phyloP scores from a whole-genome alignment of 2,329 filamentous ascomycete species.

The Penicillium hordei region DNA sequence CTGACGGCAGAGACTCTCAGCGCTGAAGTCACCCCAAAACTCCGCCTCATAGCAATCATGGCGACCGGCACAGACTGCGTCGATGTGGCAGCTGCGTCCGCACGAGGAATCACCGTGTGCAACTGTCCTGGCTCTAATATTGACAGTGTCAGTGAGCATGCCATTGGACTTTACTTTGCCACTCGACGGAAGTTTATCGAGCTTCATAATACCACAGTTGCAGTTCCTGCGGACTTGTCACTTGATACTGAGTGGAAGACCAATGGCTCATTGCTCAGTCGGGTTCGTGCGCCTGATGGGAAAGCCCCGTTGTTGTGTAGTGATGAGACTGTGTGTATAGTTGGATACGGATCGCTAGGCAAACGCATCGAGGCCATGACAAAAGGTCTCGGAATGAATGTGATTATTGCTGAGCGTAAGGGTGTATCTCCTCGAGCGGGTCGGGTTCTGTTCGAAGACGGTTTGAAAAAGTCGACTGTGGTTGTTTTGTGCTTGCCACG shows the following conservation, averaged over 20 bases:
- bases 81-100: conserved; percentile 44
- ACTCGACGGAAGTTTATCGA: conserved; percentile 44
- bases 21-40: conserved; percentile 42
- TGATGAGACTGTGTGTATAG: conserved; percentile 51
- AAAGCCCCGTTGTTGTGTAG: conserved; percentile 45
- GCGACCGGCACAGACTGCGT: conserved; percentile 52
- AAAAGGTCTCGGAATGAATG: conserved; percentile 48
- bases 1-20: conserved; percentile 37
- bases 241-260: conserved; percentile 40
- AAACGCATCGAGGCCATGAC: conserved; percentile 31
- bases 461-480: conserved; percentile 30
- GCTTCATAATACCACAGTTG: conserved; percentile 34
- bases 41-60: conserved; percentile 47
- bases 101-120: conserved; percentile 47
- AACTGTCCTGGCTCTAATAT: conserved; percentile 51
- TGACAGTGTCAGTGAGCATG: conserved; percentile 52
- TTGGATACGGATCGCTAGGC: conserved; percentile 54
- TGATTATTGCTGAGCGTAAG: conserved; percentile 50
- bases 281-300: conserved; percentile 21
- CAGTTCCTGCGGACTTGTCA: conserved; percentile 12
- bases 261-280: conserved; percentile 35
- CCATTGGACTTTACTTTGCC: conserved; percentile 52
- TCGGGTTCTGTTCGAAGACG: conserved; percentile 31
- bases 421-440: conserved; percentile 25
- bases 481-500: conserved; percentile 33